Base-by-base conservation (phyloP, 768 basidiomycete species). In the Rhodotorula kratochvilovae region DNA sequence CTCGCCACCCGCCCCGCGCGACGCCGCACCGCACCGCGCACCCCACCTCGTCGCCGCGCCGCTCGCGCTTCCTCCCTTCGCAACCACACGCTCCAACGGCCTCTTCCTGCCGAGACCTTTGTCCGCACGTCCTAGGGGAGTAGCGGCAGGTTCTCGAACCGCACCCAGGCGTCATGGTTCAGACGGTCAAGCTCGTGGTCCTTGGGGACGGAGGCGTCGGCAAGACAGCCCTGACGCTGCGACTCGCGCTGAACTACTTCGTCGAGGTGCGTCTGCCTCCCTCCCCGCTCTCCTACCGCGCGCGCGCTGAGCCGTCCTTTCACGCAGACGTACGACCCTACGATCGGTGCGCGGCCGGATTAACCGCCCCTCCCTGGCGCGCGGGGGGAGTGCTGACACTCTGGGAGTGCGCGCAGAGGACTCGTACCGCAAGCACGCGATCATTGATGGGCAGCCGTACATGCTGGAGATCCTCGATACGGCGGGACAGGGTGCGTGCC, bases 391-490 rank as follows among this genome's bases (percentile, higher is more conserved):
- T 27, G 31, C 45, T n/a, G 33, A 60, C 46, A 11, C 33, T 16
- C 31, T 25, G 19, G 23, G 5, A n/a, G 42, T 25, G 13, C 39
- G 8, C 15, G 21, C 63, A 70, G 77, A 78, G 70, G 77, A 78
- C 57, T 74, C 73, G n/a, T 78, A 79, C 51, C 74, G 77, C 8
- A 78, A 77, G 80, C 93, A 96, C 79, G 94, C 92, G 73, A 89
- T 95, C 45, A 92, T 98, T 75, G 94, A 98, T 81, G 94, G 95
- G n/a, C 92, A 97, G 81, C 91, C 96, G n/a, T 93, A 93, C 29
- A 85, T 96, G 61, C 87, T 96, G 67, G 94, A 98, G 79, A 94
- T 98, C 63, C 86, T 98, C 72, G 94, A 96, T 82, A 97, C 94
- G 25, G 94, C 94, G 63, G 94, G 94, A 46, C 94, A 97, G 66